These are phyloP conservation scores for Hansenula sp. DNA, from an alignment of 1,139 yeast genomes.

Conservation along the genomic window DNA sequence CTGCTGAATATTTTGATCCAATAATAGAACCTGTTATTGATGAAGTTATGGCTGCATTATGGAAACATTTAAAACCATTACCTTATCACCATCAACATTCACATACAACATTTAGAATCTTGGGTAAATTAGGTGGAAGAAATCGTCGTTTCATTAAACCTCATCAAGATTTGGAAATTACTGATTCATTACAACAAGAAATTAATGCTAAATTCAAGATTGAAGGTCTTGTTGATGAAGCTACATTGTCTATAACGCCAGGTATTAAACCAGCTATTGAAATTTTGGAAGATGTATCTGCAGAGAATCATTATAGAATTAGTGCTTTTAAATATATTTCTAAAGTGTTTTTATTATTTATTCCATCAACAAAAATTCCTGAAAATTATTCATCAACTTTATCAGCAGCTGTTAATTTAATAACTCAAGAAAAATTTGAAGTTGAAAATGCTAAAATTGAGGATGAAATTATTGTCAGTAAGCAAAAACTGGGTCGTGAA, in stretches of 20 bases:
- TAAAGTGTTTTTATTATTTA: slow-evolving; percentile 61
- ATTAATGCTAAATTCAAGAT: slow-evolving; percentile 64
- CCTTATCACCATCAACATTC: slow-evolving; percentile 90
- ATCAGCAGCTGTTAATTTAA: slow-evolving; percentile 44
- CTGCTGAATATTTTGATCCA: slow-evolving; percentile 96
- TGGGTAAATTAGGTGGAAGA: slow-evolving; percentile 96
- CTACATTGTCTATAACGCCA: slow-evolving; percentile 76
- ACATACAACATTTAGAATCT: slow-evolving; percentile 87
- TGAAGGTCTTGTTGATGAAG: slow-evolving; percentile 58
- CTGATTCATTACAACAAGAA: slow-evolving; percentile 61
- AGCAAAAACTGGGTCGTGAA: slow-evolving; percentile 46
- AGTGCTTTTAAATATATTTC: slow-evolving; percentile 75
- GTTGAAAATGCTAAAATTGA: slow-evolving; percentile 32
- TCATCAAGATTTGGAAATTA: slow-evolving; percentile 56
- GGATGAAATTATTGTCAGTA: slow-evolving; percentile 47
- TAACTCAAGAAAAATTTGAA: slow-evolving; percentile 41
- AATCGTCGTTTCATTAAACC: slow-evolving; percentile 81
- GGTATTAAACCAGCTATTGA: slow-evolving; percentile 71
- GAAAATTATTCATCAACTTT: slow-evolving; percentile 45
- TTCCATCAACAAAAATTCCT: slow-evolving; percentile 65
- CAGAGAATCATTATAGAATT: slow-evolving; percentile 61
- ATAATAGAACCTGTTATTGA: slow-evolving; percentile 93
- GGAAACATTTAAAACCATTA: slow-evolving; percentile 87
- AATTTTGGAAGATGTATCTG: slow-evolving; percentile 63
- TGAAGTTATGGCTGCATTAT: slow-evolving; percentile 88